A percentile compares a stretch with the other conserved stretches of the same genome.
phyloP scores from a whole-genome alignment of 208 protist species.

The Acanthamoeba culbertsoni region DNA sequence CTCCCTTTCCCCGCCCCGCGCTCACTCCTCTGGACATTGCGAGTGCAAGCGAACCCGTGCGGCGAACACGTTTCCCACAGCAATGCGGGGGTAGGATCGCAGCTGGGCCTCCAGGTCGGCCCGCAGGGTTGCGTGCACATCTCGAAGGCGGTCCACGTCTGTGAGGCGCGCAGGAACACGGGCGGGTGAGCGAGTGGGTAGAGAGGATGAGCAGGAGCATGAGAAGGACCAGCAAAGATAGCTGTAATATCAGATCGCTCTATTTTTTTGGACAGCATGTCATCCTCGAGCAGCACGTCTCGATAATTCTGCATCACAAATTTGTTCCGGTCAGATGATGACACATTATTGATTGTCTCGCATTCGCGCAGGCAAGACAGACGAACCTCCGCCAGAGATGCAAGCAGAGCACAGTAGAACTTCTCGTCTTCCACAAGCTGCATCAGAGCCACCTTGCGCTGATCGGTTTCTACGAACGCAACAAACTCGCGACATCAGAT shows the following conservation, averaged over 20 bases:
- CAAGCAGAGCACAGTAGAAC: not conserved
- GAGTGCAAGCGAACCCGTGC: not conserved
- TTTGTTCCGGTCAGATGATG: too few species aligned
- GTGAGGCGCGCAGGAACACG: too few species aligned
- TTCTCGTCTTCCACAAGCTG: conserved; percentile 1
- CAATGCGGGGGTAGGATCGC: not conserved
- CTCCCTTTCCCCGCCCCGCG: not conserved
- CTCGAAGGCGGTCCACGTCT: not conserved
- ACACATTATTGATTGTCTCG: too few species aligned
- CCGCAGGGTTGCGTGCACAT: not conserved
- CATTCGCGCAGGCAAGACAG: too few species aligned
- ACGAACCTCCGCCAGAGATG: not conserved
- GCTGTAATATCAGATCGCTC: not conserved
- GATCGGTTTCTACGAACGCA: not conserved
- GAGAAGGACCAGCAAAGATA: not conserved
- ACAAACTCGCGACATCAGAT: not conserved
- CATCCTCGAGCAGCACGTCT: not conserved
- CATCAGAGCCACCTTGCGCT: not conserved
- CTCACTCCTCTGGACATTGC: not conserved
- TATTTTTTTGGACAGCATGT: not conserved
- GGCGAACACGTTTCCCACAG: not conserved
- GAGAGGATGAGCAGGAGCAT: too few species aligned
- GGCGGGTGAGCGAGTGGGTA: too few species aligned
- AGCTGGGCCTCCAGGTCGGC: not conserved
- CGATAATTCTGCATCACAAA: conserved; percentile 3